Evolutionary conservation across 2,329 filamentous ascomycete genomes (phyloP).

Genomic region (Fusarium sublunatum): DNA sequence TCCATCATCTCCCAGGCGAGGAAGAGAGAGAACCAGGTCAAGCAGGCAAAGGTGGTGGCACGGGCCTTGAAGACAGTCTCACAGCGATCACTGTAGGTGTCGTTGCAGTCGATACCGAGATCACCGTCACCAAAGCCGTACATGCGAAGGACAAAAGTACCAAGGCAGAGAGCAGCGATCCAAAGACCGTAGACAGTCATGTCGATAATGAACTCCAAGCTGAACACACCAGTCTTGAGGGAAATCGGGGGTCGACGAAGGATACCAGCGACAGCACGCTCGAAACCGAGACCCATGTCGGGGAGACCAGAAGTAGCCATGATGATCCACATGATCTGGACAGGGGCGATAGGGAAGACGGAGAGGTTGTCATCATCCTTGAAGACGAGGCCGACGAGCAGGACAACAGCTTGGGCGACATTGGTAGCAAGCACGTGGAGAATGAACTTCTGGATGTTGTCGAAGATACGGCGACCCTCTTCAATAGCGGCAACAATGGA

Average conservation of each 20-base stretch:
- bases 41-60: constrained; percentile 77
- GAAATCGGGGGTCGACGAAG: constrained; percentile 75
- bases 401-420: constrained; percentile 75
- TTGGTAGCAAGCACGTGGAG: constrained; percentile 77
- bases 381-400: constrained; percentile 78
- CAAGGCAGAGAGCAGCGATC: constrained; percentile 73
- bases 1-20: constrained; percentile 83
- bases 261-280: constrained; percentile 75
- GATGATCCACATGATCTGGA: constrained; percentile 86
- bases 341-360: constrained; percentile 77
- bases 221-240: constrained; percentile 72
- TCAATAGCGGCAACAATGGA: constrained; percentile 77
- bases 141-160: constrained; percentile 71
- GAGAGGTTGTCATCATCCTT: constrained; percentile 73
- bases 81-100: constrained; percentile 64
- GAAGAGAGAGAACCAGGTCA: constrained; percentile 82
- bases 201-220: constrained; percentile 72
- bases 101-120: constrained; percentile 71
- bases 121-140: constrained; percentile 72
- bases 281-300: constrained; percentile 82
- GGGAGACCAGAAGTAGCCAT: constrained; percentile 81
- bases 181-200: constrained; percentile 76
- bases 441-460: constrained; percentile 81
- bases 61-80: constrained; percentile 76
- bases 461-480: constrained; percentile 77